Base-by-base conservation (phyloP, 164 flowering plant species). In the Vitis riparia region DNA sequence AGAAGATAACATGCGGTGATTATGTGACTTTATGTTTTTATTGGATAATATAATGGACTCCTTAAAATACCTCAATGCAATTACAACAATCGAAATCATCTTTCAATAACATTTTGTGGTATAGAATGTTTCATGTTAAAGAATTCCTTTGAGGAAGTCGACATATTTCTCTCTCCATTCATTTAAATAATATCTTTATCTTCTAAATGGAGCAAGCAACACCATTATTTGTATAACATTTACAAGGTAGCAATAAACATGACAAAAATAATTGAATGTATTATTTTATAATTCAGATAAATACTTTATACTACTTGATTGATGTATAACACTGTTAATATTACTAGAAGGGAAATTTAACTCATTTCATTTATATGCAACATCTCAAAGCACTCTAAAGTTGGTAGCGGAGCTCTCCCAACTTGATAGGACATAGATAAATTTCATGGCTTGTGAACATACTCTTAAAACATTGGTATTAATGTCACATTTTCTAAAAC, bases 391-490 rank as follows among this genome's bases (percentile, higher is more conserved):
- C 14, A 73, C 66, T 19, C 60, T 67, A 62, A 9, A 5, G 58
- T 67, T 63, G 14, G 11, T 27, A 19, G 23, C 23, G 23, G 23
- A 19, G 23, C 23, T 19, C 23, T 19, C 23, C 23, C 1, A 19
- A 19, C 23, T 19, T 19, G 1, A 19, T 19, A n/a, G 2, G 27
- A 23, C 27, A 23, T 23, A 23, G 2, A 23, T 23, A 23, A 23
- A 23, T 23, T 23, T 23, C 2, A 23, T 23, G 27, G 27, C 27
- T 1, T 23, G 2, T 23, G 27, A 23, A 23, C 27, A 23, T 23
- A 23, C 2, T 15, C 63, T 68, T 30, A 63, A 17, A 1, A 74
- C 73, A 57, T 58, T 68, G 6, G 73, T 74, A 9, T 69, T 53
- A 48, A 68, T 64, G 9, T 64, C 62, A 11, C n/a, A 37, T 37